These are phyloP conservation scores for Stellera chamaejasme DNA, from an alignment of 345 rosid species.

Conservation along the genomic window DNA sequence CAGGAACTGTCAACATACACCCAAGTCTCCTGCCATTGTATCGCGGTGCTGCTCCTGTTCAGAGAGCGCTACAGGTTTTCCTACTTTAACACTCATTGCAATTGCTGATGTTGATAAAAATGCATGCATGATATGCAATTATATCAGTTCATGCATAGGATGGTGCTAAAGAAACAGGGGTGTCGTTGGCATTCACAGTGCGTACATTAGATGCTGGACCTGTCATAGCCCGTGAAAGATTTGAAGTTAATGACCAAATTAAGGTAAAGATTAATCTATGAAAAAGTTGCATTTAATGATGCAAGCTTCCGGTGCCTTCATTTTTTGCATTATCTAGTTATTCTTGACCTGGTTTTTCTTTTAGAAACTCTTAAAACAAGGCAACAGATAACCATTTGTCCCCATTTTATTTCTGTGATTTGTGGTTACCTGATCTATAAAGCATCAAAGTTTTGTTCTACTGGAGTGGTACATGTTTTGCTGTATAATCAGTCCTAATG, in stretches of 20 bases:
- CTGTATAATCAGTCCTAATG: no score
- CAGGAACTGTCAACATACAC: slow-evolving; percentile 94
- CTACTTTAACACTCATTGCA: slow-evolving; percentile 1
- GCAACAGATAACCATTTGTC: no score
- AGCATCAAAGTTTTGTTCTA: no score
- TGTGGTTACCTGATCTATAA: no score
- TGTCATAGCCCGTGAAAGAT: slow-evolving; percentile 50
- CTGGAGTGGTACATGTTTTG: no score
- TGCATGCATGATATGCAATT: slow-evolving; percentile 10
- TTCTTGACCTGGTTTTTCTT: background rate
- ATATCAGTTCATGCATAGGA: slow-evolving; percentile 42
- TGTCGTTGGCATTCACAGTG: slow-evolving; percentile 79
- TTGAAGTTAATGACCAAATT: slow-evolving; percentile 67
- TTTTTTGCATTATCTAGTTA: background rate
- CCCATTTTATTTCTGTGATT: no score
- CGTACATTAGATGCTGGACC: slow-evolving; percentile 93
- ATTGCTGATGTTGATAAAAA: slow-evolving; percentile 5
- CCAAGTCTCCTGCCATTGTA: slow-evolving; percentile 84
- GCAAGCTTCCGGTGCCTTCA: no score
- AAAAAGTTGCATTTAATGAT: background rate
- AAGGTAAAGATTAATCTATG: slow-evolving; percentile 36
- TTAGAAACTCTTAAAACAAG: background rate
- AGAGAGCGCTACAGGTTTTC: slow-evolving; percentile 75
- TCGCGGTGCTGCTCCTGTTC: slow-evolving; percentile 98
- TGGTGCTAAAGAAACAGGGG: slow-evolving; percentile 88